phyloP scores from a whole-genome alignment of 768 basidiomycete species.

The Leccinum uliginosum region DNA sequence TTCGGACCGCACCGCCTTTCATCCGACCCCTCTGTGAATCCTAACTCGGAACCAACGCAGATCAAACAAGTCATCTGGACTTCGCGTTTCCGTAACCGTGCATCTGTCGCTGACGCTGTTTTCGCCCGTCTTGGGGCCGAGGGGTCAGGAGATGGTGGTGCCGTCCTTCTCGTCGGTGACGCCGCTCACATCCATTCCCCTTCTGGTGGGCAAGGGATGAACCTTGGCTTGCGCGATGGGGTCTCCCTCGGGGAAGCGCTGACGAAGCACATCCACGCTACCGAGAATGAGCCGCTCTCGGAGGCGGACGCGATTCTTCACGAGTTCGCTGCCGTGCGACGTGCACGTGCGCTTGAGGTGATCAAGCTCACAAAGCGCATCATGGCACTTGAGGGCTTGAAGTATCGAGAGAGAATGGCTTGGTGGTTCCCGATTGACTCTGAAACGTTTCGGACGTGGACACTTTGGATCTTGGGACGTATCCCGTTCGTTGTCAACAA shows the following conservation, averaged over 20 bases:
- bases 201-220: slow-evolving; percentile 53
- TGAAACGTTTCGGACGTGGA: slow-evolving; percentile 23
- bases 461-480: slow-evolving; percentile 18
- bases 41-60: slow-evolving; percentile 20
- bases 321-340: slow-evolving; percentile 35
- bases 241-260: slow-evolving; percentile 41
- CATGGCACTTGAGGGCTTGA: slow-evolving; percentile 22
- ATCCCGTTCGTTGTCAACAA: slow-evolving; percentile 13
- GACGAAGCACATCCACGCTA: slow-evolving; percentile 28
- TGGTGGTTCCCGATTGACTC: slow-evolving; percentile 27
- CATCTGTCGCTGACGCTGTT: slow-evolving; percentile 38
- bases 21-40: slow-evolving; percentile 33
- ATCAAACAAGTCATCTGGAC: slow-evolving; percentile 41
- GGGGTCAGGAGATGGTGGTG: slow-evolving; percentile 8
- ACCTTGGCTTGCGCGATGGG: slow-evolving; percentile 50
- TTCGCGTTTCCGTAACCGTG: slow-evolving; percentile 42
- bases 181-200: slow-evolving; percentile 54
- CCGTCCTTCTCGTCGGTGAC: slow-evolving; percentile 36
- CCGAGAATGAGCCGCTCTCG: slow-evolving; percentile 2
- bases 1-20: slow-evolving; percentile 34
- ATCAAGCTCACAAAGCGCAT: slow-evolving; percentile 39
- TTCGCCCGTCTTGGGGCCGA: slow-evolving; percentile 29
- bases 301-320: slow-evolving; percentile 31
- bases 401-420: slow-evolving; percentile 9
- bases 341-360: slow-evolving; percentile 36